Evolutionary conservation across 2,329 filamentous ascomycete species (phyloP).

Genomic region (Fusarium gaditjirri): DNA sequence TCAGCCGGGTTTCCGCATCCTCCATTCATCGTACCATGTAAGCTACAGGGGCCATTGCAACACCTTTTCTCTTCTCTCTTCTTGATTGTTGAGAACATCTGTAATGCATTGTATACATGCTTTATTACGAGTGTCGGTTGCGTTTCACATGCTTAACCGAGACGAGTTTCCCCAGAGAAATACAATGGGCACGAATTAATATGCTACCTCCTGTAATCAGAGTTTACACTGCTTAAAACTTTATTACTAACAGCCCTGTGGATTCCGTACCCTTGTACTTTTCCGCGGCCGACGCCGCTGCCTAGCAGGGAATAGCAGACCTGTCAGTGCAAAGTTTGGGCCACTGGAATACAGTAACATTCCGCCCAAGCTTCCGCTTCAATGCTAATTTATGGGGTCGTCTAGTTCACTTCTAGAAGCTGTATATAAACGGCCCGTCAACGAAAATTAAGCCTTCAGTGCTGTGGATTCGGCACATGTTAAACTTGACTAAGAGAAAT

Average conservation of each 20-base stretch:
- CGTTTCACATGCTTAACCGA: neutral
- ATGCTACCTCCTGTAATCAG: neutral
- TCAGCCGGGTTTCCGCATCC: neutral
- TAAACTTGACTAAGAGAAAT: neutral
- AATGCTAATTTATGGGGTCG: neutral
- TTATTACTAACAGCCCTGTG: neutral
- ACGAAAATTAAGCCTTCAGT: neutral
- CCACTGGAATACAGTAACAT: neutral
- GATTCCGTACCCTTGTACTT: neutral
- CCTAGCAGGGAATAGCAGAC: neutral
- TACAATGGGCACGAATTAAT: neutral
- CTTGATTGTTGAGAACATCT: neutral
- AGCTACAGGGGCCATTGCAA: neutral
- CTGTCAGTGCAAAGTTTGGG: neutral
- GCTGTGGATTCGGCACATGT: neutral
- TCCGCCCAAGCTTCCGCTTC: neutral
- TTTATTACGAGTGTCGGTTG: neutral
- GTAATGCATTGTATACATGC: neutral
- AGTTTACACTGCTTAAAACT: neutral
- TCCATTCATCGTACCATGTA: neutral
- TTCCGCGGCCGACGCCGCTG: neutral
- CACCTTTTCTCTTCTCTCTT: neutral
- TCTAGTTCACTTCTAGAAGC: slow-evolving; percentile 3
- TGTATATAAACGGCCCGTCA: neutral
- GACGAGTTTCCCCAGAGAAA: neutral